A percentile compares a stretch with the other conserved stretches of the same genome.
Conservation (phyloP, 305 asterid species). For the Solanum chacoense region DNA sequence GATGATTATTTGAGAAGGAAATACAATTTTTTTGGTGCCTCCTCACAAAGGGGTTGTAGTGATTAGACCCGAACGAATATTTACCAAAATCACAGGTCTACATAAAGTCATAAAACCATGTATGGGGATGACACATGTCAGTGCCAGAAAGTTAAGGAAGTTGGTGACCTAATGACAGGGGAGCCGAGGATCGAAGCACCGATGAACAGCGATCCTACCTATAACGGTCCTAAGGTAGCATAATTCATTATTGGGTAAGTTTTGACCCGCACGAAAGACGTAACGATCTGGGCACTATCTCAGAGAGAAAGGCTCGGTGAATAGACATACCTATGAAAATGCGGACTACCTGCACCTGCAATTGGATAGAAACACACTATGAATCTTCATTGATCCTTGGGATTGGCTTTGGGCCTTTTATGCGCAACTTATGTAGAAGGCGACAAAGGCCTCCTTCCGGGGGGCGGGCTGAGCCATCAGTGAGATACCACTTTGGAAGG, state of each 20-base stretch:
- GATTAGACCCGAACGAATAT: no score
- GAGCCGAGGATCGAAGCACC: background rate
- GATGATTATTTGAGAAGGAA: background rate
- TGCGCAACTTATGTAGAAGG: background rate
- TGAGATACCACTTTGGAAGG: background rate
- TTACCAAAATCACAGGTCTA: no score
- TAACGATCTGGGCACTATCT: background rate
- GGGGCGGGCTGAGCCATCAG: background rate
- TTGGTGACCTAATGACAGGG: no score
- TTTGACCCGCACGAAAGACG: background rate
- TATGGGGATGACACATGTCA: no score
- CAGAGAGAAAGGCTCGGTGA: background rate
- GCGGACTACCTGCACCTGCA: background rate
- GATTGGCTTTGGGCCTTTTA: background rate
- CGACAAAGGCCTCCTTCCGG: background rate
- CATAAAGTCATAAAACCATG: no score
- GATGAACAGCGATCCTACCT: no score
- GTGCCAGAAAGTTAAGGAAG: no score
- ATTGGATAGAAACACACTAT: background rate
- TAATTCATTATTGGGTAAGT: background rate
- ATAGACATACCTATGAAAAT: background rate
- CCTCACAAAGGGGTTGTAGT: no score
- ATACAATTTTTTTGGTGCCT: background rate
- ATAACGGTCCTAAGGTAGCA: background rate
- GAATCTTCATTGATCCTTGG: background rate